Base-by-base conservation (phyloP, 208 protist genomes). In the Baffinella frigidus region DNA sequence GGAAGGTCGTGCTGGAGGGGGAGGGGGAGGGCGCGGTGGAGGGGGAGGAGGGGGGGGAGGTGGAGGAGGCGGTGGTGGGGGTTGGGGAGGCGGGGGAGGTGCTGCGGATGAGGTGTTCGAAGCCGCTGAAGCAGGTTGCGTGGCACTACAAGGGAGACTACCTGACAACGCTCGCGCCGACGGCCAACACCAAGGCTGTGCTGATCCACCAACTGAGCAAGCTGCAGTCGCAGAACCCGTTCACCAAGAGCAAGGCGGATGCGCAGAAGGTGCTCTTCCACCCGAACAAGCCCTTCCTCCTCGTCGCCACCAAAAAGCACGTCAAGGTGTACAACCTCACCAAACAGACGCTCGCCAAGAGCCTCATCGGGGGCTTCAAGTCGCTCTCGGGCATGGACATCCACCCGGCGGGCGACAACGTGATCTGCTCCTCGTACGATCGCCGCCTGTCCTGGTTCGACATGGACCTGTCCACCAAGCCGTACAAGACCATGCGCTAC, bases 201-300 rank as follows among this genome's bases (percentile, higher is more conserved):
- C 87, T 96, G 10, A 96, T 98, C 51, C 96, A 97, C 91, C 95
- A 97, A 92, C 27, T 87, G 30, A 64, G 14, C 39, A 77, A 93
- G 64, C 80, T 92, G 56, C n/a, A 72, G 61, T 93, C 93, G n/a
- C 93, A 95, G 41, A 84, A 73, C 33, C 95, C 95, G 35, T 95
- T 96, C 81, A 81, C 81, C 56, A 95, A 95, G 50, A 41, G 81
- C 64, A 90, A 90, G 36, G 51, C 83, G 5, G 83, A 90, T 36
- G 64, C 83, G 27, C 83, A 73, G 14, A 87, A 87, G 50, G 95
- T 96, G 0, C 50, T 94, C 50, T 99, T 99, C 95, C 98, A 99
- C 94, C 98, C 99, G 38, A 97, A 95, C 30, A 97, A 99, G 96
- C 99, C 99, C n/a, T 93, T 98, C 93, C 98, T 99, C 94, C 99